Base-by-base conservation (phyloP, 1,284 basidiomycete genomes). In the Agaricales sp. region DNA sequence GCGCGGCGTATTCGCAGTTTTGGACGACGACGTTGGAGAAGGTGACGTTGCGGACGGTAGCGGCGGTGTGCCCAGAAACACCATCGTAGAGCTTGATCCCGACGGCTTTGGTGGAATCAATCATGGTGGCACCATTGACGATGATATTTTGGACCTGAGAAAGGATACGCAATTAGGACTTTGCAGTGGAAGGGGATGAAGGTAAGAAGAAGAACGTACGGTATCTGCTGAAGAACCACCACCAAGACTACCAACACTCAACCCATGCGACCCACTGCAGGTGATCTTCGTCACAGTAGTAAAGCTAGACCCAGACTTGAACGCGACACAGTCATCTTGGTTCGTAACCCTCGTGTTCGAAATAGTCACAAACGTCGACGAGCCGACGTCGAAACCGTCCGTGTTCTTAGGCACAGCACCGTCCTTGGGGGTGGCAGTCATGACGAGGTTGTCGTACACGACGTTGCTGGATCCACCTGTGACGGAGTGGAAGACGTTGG, bases 41-140 rank as follows among this genome's bases (percentile, higher is more conserved):
- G 12, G 62, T 64, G 22, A 64, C 61, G 41, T 64, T 64, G 30
- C 51, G 52, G n/a, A 64, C 60, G 11, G 61, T 63, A 1, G 62
- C 62, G n/a, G 59, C 53, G 3, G 60, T 61, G 24, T 63, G 59
- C 2, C 57, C 50, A 23, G 57, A 55, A 19, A 59, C 52, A 14
- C 62, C 62, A 18, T 63, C 59, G 35, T 57, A 62, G 4, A 64
- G 54, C 46, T 64, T 64, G 45, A 64, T 64, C 19, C 62, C 61
- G 37, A 60, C 59, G 1, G 62, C 62, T 50, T 64, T 64, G 1
- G 61, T 53, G 0, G 61, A 63, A 50, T 61, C 51, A 35, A 61
- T 58, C 61, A 64, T 63, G 14, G 55, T 61, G 3, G 62, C 61
- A 18, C 58, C 54, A 12, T 56, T 54, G 19, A 62, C 56, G 23